phyloP scores from a whole-genome alignment of 805 yeast genomes.

The Wickerhamiella parazyma region DNA sequence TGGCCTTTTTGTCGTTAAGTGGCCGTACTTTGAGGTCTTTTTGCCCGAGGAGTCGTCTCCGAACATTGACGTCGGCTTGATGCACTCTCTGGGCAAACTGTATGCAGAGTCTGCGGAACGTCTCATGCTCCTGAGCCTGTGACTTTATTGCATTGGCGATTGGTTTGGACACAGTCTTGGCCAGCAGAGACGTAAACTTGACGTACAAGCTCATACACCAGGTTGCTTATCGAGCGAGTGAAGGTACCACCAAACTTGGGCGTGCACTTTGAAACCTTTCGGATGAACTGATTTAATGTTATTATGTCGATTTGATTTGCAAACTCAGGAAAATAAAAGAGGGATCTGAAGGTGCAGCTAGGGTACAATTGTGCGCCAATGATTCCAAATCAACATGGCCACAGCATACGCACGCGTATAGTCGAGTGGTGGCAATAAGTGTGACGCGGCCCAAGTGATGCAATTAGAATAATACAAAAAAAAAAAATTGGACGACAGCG shows the following conservation, averaged over 20 bases:
- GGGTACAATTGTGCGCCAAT: no score
- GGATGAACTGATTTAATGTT: no score
- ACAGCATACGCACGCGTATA: no score
- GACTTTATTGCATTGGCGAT: constrained; percentile 55
- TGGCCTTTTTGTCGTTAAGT: constrained; percentile 66
- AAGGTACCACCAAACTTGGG: no score
- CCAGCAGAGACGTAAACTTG: constrained; percentile 55
- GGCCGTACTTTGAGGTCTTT: constrained; percentile 50
- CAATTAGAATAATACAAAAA: background rate
- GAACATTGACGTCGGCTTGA: constrained; percentile 45
- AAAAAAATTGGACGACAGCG: constrained; percentile 5
- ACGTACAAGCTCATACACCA: constrained; percentile 57
- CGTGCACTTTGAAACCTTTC: no score
- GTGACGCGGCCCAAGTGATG: no score
- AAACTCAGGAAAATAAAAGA: no score
- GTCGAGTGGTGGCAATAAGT: no score
- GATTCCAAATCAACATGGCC: no score
- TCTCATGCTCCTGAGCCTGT: constrained; percentile 61
- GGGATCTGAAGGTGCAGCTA: no score
- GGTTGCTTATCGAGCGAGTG: background rate
- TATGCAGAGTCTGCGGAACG: constrained; percentile 50
- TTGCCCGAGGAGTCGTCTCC: constrained; percentile 47
- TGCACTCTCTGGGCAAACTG: constrained; percentile 60
- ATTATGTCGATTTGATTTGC: no score
- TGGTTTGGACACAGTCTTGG: constrained; percentile 69